A percentile compares a stretch with the other conserved stretches of the same genome.
Conservation (phyloP, 768 basidiomycete genomes). For the Lactarius evosmus region DNA sequence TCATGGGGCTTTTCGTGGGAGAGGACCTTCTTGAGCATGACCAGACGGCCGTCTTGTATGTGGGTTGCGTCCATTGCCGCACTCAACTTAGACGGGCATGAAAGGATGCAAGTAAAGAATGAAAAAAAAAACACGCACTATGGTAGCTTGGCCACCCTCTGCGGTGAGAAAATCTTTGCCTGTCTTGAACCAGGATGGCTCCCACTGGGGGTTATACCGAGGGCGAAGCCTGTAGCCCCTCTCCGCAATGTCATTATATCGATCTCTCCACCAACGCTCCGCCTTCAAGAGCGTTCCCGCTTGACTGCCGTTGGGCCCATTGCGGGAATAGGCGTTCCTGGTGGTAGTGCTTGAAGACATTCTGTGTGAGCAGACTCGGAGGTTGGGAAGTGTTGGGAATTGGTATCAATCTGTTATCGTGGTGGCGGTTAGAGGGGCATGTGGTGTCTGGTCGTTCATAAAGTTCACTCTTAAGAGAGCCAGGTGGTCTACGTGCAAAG, state of each 20-base stretch:
- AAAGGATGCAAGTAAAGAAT: background rate
- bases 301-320: background rate
- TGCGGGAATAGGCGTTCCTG: background rate
- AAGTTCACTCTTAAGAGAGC: no score
- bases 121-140: conserved; percentile 2
- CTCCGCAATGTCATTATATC: background rate
- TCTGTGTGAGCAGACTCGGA: background rate
- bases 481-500: no score
- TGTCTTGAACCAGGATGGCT: no score
- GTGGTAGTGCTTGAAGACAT: no score
- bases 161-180: no score
- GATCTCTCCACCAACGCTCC: conserved; percentile 16
- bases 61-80: conserved; percentile 18
- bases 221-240: no score
- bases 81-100: conserved; percentile 2
- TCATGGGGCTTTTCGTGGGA: no score
- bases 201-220: no score
- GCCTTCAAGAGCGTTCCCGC: conserved; percentile 7
- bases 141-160: conserved; percentile 15
- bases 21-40: no score
- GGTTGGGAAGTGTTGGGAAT: background rate
- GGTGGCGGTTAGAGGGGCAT: no score
- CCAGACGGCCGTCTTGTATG: conserved; percentile 2
- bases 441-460: no score
- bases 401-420: background rate